Evolutionary conservation across 768 basidiomycete genomes (phyloP).

Genomic region (Solioccasus polychromus): DNA sequence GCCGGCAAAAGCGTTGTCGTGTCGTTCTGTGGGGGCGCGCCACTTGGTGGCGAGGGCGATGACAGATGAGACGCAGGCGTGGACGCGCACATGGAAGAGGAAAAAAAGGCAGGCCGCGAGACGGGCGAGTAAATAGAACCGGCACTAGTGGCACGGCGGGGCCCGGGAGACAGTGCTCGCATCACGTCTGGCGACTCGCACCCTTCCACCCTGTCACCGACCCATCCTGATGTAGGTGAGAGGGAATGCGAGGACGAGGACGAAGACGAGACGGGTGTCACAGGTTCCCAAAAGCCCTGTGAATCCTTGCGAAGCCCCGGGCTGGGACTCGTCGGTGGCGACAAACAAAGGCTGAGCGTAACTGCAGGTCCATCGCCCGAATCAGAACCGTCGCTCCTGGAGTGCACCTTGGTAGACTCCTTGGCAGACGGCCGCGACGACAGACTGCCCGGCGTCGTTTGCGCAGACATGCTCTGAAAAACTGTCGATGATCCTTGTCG

Average conservation of each 20-base stretch:
- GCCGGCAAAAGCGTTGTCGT: slow-evolving; percentile 21
- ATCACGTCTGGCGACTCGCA: not conserved
- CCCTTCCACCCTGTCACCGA: slow-evolving; percentile 1
- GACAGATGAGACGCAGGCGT: slow-evolving; percentile 5
- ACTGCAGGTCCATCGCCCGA: slow-evolving; percentile 3
- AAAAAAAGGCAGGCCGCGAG: slow-evolving; percentile 3
- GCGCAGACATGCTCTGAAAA: slow-evolving; percentile 4
- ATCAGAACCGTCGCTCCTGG: not conserved
- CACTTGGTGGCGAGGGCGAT: slow-evolving; percentile 5
- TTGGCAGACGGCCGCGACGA: not conserved
- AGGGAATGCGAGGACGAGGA: slow-evolving; percentile 15
- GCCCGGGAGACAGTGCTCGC: slow-evolving; percentile 13
- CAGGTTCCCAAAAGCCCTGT: slow-evolving; percentile 29
- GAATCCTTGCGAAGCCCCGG: slow-evolving; percentile 21
- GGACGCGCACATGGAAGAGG: slow-evolving; percentile 11
- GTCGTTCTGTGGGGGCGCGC: slow-evolving; percentile 1
- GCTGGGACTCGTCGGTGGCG: slow-evolving; percentile 6
- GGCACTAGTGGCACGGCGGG: not conserved
- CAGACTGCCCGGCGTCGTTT: slow-evolving; percentile 11
- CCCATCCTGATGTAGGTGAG: slow-evolving; percentile 12
- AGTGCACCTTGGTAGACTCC: slow-evolving; percentile 1
- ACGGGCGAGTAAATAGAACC: slow-evolving; percentile 12
- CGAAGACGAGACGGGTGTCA: slow-evolving; percentile 14
- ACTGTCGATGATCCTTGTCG: slow-evolving; percentile 7
- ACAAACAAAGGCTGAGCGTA: slow-evolving; percentile 9